Percentiles rank a stretch among this genome's conserved stretches.
These are phyloP conservation scores for Margaritispora aquatica DNA, from an alignment of 495 filamentous ascomycete species.

Conservation along the genomic window DNA sequence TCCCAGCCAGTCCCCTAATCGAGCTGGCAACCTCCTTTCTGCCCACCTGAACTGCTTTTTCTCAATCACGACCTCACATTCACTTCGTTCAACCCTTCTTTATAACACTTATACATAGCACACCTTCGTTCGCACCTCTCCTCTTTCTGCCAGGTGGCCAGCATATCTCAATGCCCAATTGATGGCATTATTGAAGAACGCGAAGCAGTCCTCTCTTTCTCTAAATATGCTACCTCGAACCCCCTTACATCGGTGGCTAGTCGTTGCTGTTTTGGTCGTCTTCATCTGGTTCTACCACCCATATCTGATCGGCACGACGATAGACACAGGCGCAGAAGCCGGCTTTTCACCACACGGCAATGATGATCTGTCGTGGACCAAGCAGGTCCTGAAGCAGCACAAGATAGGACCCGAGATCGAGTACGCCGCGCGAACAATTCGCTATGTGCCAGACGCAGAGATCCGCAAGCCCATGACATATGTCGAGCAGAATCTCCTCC, in stretches of 20 bases:
- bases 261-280: conserved; percentile 3
- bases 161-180: background rate
- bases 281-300: conserved; percentile 10
- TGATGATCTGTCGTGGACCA: conserved; percentile 9
- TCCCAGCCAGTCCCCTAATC: background rate
- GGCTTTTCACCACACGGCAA: background rate
- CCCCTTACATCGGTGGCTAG: conserved; percentile 7
- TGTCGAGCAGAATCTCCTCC: conserved; percentile 14
- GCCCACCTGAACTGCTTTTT: background rate
- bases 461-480: conserved; percentile 10
- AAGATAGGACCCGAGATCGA: conserved; percentile 20
- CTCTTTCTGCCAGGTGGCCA: background rate
- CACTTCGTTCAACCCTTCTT: background rate
- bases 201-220: background rate
- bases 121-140: background rate
- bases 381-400: conserved; percentile 10
- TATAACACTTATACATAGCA: no score
- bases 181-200: background rate
- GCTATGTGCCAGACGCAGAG: conserved; percentile 19
- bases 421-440: conserved; percentile 21
- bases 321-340: background rate
- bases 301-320: conserved; percentile 2
- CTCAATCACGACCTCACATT: background rate
- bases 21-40: no score
- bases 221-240: conserved; percentile 13